Evolutionary conservation across 2,329 filamentous ascomycete genomes (phyloP), one percentile per base, ranked within the genome.

Genomic region (Simplicillium sp.): DNA sequence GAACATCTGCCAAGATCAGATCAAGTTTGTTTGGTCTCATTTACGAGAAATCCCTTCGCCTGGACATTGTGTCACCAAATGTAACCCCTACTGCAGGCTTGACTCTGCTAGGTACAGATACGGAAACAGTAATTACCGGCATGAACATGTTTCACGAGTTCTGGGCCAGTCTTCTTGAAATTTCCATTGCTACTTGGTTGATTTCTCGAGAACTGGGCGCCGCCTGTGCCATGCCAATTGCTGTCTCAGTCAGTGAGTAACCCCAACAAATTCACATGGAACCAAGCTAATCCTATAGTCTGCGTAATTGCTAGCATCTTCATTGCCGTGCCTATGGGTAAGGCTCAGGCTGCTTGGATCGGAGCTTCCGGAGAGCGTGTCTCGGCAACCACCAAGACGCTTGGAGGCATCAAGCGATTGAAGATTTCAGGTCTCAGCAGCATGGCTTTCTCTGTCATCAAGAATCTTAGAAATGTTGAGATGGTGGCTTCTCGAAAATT

Each of bases 331-430:
- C 51, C 47, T 0, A 49, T 45, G 1, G 51, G 49, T n/a, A 45
- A 38, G 16, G 47, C 49, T n/a, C 68, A 72, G 42, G 62, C 61
- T 6, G 48, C 54, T 13, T 75, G 71, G 71, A 59, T 74, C 29
- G 58, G 66, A 36, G 68, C 68, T 9, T 70, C 72, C 13, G 62
- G 75, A 48, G 56, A 56, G 18, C 65, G 71, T 3, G 65, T 75
- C 15, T 66, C 62, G 6, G 62, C 64, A 13, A 75, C 70, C 1
- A 58, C 66, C 6, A 60, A 61, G 4, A 66, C 71, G 47, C 55
- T 75, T 1, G 62, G 60, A 4, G 66, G 63, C 14, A 72, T 75
- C 56, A 73, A 71, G 46, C 65, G 64, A 14, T 59, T 74, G 41
- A 75, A 73, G 46, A 64, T 74, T 40, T 59, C 66, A 1, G 71